Base-by-base conservation (phyloP, 306 rosid genomes). In the Trifolium dubium region DNA sequence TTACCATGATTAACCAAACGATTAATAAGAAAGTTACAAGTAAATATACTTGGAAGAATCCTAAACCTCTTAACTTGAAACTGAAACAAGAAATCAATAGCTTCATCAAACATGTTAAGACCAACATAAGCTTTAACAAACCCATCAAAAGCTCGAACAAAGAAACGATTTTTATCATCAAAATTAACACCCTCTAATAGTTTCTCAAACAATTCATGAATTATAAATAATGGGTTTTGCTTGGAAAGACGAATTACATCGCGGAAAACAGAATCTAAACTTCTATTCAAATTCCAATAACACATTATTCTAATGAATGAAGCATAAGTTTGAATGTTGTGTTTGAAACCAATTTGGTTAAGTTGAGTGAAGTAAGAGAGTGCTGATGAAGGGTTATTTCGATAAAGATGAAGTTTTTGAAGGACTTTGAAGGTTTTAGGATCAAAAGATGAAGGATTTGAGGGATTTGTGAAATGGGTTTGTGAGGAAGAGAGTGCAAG, bases 1-100 rank as follows among this genome's bases (percentile, higher is more conserved):
- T 86, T 69, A 17, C 74, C 80, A 58, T 71, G 68, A 19, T 74
- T 81, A 70, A 88, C 80, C 72, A 92, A 74, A 31, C 92, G 79
- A 69, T 89, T 92, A 68, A 92, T 73, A 35, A 92, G 88, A 81
- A 76, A 90, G 78, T 93, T 93, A 47, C 87, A 86, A 5, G 89
- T 75, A 32, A 86, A 80, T 35, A 90, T 71, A 80, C 81, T 88
- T 0, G 88, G 95, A 55, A 86, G 41, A 69, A 90, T 72, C 35
- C 93, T 89, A 19, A 76, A 69, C 72, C 92, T 80, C 67, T 72
- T 64, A 29, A 81, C 50, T 23, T 18, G 83, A 55, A 89, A 90
- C 0, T 23, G n/a, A 23, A 55, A 55, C 44, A 93, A 73, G 78
- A 90, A 79, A 78, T 90, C 87, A 49, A 78, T 51, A 6, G 93